These are phyloP conservation scores for Backusella psychrophila DNA, from an alignment of 192 early-diverging fungal species.

Conservation along the genomic window DNA sequence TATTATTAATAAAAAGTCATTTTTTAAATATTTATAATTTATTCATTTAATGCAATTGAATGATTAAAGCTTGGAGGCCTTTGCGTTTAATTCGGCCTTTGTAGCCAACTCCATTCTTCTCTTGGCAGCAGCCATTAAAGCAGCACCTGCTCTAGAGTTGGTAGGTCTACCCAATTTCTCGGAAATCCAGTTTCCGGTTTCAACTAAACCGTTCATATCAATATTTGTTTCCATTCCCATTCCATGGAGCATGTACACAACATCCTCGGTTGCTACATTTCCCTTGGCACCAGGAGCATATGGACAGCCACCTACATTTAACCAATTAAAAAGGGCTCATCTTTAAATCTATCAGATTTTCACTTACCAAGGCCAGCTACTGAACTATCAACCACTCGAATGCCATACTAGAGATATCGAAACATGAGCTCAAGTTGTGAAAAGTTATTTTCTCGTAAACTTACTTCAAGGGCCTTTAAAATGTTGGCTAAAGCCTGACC, in stretches of 20 bases:
- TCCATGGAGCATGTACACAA: slow-evolving; percentile 89
- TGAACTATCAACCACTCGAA: slow-evolving; percentile 92
- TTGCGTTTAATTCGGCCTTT: neutral
- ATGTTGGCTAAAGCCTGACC: slow-evolving; percentile 96
- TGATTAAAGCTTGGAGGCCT: neutral
- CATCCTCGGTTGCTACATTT: slow-evolving; percentile 96
- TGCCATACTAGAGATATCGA: slow-evolving; percentile 56
- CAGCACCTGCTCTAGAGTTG: slow-evolving; percentile 53
- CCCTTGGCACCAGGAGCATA: slow-evolving; percentile 95
- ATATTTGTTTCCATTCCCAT: slow-evolving; percentile 82
- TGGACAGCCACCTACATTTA: slow-evolving; percentile 80
- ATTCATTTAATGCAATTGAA: neutral
- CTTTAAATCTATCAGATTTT: neutral
- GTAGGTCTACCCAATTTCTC: slow-evolving; percentile 69
- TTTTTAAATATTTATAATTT: neutral
- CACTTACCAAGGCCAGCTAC: slow-evolving; percentile 80
- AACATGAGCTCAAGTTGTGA: neutral
- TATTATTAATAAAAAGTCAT: neutral
- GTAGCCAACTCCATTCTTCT: neutral
- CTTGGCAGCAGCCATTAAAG: slow-evolving; percentile 32
- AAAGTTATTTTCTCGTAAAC: neutral
- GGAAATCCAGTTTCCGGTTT: slow-evolving; percentile 88
- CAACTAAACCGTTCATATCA: slow-evolving; percentile 68
- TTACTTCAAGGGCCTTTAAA: slow-evolving; percentile 66
- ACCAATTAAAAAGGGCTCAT: neutral